These are phyloP conservation scores for Prunus padus DNA, from an alignment of 306 rosid genomes.

Conservation along the genomic window DNA sequence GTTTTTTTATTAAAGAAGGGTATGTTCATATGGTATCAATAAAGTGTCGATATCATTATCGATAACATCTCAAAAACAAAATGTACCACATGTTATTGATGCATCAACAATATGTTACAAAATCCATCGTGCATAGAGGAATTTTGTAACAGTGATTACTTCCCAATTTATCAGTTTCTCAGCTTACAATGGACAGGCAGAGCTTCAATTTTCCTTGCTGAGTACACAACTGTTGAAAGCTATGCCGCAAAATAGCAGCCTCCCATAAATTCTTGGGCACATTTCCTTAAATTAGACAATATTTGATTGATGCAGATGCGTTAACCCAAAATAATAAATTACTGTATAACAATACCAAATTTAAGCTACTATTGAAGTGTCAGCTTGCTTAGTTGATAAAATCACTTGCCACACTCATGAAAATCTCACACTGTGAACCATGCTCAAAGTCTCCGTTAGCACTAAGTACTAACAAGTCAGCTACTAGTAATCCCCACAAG, in stretches of 20 bases:
- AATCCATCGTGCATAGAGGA: no score
- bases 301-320: not conserved
- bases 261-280: not conserved
- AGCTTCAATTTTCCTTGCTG: not conserved
- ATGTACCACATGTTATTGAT: no score
- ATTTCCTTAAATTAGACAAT: not conserved
- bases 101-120: no score
- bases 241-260: not conserved
- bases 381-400: not conserved
- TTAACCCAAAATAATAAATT: not conserved
- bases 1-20: no score
- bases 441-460: slow-evolving; percentile 8
- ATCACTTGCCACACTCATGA: not conserved
- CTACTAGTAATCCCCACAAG: slow-evolving; percentile 90
- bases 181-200: not conserved
- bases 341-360: not conserved
- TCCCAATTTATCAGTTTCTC: not conserved
- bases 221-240: not conserved
- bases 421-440: not conserved
- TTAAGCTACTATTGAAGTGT: not conserved
- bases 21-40: no score
- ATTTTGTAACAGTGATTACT: no score
- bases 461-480: not conserved
- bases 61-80: no score
- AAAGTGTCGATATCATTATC: no score